These are phyloP conservation scores for Leptographium radiaticola DNA, from an alignment of 2,329 filamentous ascomycete genomes.

Conservation along the genomic window DNA sequence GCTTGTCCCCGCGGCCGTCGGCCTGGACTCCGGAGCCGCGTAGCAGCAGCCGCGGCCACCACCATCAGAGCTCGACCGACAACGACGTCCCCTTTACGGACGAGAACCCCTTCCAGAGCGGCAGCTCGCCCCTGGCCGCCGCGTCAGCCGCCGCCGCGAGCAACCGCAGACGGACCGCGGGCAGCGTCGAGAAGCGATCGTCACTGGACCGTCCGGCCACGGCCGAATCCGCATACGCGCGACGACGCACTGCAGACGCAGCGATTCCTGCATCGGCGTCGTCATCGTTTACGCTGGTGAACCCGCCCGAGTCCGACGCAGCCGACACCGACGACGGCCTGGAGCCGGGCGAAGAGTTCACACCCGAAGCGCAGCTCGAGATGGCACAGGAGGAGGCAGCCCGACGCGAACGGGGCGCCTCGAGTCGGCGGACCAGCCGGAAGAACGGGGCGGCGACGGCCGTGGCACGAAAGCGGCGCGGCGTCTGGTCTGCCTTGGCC, in stretches of 20 bases:
- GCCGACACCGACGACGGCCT: slow-evolving; percentile 19
- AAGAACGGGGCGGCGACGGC: slow-evolving; percentile 2
- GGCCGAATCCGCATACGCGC: slow-evolving; percentile 16
- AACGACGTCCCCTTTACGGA: slow-evolving; percentile 48
- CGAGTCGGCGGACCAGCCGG: slow-evolving; percentile 17
- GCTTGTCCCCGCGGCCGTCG: slow-evolving; percentile 19
- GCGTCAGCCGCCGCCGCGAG: slow-evolving; percentile 1
- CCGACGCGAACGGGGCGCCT: slow-evolving; percentile 31
- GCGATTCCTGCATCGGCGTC: background rate
- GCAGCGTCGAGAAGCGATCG: background rate
- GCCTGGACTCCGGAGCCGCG: slow-evolving; percentile 40
- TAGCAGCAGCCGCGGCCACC: slow-evolving; percentile 31
- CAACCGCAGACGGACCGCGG: slow-evolving; percentile 3
- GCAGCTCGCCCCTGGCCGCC: slow-evolving; percentile 52
- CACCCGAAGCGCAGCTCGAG: slow-evolving; percentile 76
- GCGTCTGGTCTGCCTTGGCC: slow-evolving; percentile 32
- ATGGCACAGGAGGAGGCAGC: slow-evolving; percentile 55
- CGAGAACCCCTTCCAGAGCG: slow-evolving; percentile 89
- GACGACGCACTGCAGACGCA: slow-evolving; percentile 27
- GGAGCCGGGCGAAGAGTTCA: slow-evolving; percentile 82
- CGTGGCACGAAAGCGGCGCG: slow-evolving; percentile 20
- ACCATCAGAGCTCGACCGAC: slow-evolving; percentile 22
- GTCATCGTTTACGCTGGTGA: background rate
- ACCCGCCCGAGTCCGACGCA: background rate
- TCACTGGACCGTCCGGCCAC: background rate